phyloP scores from a whole-genome alignment of 78 protist species.

The Bigelowiella natans region DNA sequence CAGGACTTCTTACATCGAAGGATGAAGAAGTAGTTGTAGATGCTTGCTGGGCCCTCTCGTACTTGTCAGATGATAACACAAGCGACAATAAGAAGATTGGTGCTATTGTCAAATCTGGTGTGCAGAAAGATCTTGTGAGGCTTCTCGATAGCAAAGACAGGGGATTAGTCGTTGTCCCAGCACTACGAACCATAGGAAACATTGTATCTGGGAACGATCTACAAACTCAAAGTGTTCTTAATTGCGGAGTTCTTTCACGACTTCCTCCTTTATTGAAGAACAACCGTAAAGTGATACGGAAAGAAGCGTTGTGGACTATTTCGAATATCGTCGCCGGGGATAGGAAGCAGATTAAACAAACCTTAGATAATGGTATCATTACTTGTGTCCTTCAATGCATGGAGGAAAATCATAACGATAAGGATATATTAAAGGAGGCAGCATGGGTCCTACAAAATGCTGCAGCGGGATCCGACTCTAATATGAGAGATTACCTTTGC shows the following conservation, averaged over 20 bases:
- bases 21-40: conserved; percentile 82
- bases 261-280: conserved; percentile 45
- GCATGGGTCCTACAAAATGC: too few species aligned
- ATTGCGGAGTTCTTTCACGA: conserved; percentile 45
- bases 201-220: conserved; percentile 88
- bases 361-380: too few species aligned
- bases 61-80: conserved; percentile 89
- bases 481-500: too few species aligned
- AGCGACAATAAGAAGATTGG: too few species aligned
- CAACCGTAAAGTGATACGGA: conserved; percentile 55
- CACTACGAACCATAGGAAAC: conserved; percentile 88
- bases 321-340: conserved; percentile 92
- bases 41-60: conserved; percentile 92
- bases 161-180: conserved; percentile 89
- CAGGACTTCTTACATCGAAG: conserved; percentile 38
- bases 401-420: too few species aligned
- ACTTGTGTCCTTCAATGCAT: too few species aligned
- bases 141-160: too few species aligned
- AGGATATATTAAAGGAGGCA: too few species aligned
- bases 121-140: too few species aligned
- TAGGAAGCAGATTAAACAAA: conserved; percentile 72
- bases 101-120: too few species aligned
- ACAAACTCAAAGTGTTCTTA: conserved; percentile 82
- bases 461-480: too few species aligned
- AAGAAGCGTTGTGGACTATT: conserved; percentile 94